Evolutionary conservation across 768 basidiomycete genomes (phyloP).

Genomic region (button mushroom (Agaricus bisporus)): DNA sequence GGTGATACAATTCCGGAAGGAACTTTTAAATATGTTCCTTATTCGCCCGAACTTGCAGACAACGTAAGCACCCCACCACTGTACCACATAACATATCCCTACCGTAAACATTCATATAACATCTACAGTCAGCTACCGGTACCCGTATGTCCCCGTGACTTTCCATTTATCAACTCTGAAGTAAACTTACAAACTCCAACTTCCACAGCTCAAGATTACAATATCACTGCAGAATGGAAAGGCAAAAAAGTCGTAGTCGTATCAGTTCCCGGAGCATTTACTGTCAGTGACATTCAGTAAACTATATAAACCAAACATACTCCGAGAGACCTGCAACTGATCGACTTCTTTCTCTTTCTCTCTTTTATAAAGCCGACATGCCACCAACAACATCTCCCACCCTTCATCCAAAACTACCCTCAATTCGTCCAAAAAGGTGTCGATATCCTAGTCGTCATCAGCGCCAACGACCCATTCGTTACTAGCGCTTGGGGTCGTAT

Average conservation of each 20-base stretch:
- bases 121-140: slow-evolving; percentile 52
- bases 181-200: not conserved
- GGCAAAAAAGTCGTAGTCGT: slow-evolving; percentile 79
- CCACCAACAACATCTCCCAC: slow-evolving; percentile 54
- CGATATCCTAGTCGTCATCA: slow-evolving; percentile 63
- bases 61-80: slow-evolving; percentile 31
- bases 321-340: too few relatives aligned
- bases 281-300: slow-evolving; percentile 35
- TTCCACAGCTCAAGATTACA: slow-evolving; percentile 10
- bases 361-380: slow-evolving; percentile 44
- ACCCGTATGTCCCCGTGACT: slow-evolving; percentile 38
- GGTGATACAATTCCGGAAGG: slow-evolving; percentile 33
- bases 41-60: slow-evolving; percentile 55
- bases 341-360: too few relatives aligned
- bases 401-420: slow-evolving; percentile 64
- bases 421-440: slow-evolving; percentile 77
- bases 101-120: too few relatives aligned
- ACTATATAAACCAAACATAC: too few relatives aligned
- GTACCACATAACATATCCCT: too few relatives aligned
- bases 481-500: slow-evolving; percentile 59
- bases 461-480: slow-evolving; percentile 79
- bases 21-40: slow-evolving; percentile 50
- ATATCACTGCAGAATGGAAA: slow-evolving; percentile 59
- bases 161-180: not conserved
- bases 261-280: slow-evolving; percentile 78